Base-by-base conservation (phyloP, 768 basidiomycete genomes). In the Leucogyrophana mollusca region DNA sequence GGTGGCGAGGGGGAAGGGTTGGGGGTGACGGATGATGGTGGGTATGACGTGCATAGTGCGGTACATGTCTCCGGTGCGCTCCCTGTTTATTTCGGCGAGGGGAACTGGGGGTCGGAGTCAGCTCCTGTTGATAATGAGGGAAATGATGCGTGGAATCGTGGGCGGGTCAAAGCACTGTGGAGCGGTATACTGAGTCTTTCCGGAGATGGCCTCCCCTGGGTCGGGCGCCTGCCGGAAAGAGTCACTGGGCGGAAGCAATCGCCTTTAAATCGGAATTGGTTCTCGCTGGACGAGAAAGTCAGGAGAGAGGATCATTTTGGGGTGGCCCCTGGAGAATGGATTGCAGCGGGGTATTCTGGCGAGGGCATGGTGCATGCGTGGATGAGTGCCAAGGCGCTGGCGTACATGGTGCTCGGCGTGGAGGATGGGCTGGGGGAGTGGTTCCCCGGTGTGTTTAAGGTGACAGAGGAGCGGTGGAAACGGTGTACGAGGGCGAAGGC, bases 311-410 rank as follows among this genome's bases (percentile, higher is more conserved):
- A 38, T 14, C 25, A 23, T 17, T 38, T 14, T 14, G 42, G 25
- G 13, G 64, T 67, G 2, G 46, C 56, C 17, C 62, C 82, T 0
- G 85, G 84, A 14, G 86, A 88, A 59, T 87, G 86, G 87, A 73
- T 87, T 13, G 69, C 80, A 13, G 85, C 82, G 10, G 86, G 84
- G 4, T 88, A 82, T 57, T 72, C 76, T 0, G 86, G 86, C 1
- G 86, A 89, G 52, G 86, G 86, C 2, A 86, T 87, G 85, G 78
- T 77, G 3, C 77, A 85, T 51, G 83, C 81, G 0, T 86, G 84
- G 83, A 58, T 82, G 60, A 73, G 80, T 46, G 77, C 79, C 4
- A 72, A 73, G 45, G 81, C 79, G 7, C 59, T 85, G 16, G 84
- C 80, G 9, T 53, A 67, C 43, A 84, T 85, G 83, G 66, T 89